Conservation (phyloP, 345 rosid species). For the Rhizophora mangle region DNA sequence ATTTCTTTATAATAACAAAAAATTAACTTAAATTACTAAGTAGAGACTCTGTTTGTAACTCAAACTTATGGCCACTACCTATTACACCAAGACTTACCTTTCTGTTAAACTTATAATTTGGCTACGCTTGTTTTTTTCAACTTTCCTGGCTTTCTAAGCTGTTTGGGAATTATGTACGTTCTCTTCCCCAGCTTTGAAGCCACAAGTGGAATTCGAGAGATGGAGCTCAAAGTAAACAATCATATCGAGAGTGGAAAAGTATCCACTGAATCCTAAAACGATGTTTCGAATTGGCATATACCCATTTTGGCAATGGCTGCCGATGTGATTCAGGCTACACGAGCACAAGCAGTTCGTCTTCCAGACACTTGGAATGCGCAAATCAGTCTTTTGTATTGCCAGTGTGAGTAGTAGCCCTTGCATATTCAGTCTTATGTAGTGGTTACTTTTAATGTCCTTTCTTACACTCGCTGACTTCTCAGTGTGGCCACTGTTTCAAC, state of each 20-base stretch:
- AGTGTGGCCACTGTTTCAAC: not conserved
- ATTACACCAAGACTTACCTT: too few species aligned
- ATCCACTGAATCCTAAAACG: slow-evolving; percentile 30
- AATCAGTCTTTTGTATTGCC: slow-evolving; percentile 1
- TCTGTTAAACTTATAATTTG: too few species aligned
- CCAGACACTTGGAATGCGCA: slow-evolving; percentile 15
- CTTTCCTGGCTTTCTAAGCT: not conserved
- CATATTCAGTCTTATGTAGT: not conserved
- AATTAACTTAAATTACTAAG: too few species aligned
- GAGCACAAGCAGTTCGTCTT: slow-evolving; percentile 24
- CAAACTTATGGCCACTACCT: too few species aligned
- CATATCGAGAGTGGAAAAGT: slow-evolving; percentile 35
- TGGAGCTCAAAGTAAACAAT: slow-evolving; percentile 43
- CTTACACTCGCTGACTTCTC: not conserved
- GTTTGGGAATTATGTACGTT: too few species aligned
- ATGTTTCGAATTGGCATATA: slow-evolving; percentile 45
- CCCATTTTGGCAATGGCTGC: slow-evolving; percentile 93
- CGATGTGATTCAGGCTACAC: slow-evolving; percentile 85
- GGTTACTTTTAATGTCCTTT: not conserved
- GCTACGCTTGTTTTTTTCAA: too few species aligned
- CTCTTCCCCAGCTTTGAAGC: slow-evolving; percentile 59
- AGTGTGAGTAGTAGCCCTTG: slow-evolving; percentile 39
- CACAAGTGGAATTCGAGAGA: slow-evolving; percentile 60
- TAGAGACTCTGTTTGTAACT: too few species aligned
- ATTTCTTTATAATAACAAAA: too few species aligned